Base-by-base conservation (phyloP, 495 filamentous ascomycete genomes). In the Hypomontagnella monticulosa region DNA sequence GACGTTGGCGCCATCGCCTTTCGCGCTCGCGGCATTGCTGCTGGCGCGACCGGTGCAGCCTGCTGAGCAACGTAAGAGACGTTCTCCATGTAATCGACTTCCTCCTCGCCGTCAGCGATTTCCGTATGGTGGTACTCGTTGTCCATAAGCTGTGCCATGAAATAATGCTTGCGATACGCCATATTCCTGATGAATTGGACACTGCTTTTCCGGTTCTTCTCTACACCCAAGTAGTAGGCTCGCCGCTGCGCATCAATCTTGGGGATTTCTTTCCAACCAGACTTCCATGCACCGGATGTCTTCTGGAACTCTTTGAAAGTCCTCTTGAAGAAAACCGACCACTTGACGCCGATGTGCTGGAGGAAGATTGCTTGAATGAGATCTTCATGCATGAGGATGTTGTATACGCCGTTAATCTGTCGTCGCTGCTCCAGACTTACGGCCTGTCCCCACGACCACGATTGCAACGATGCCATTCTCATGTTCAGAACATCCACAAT, bases 401-500 rank as follows among this genome's bases (percentile, higher is more conserved):
- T 81, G 53, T 85, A 86, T 51, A 83, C 81, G 0, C 87, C 87
- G 58, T 85, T 89, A 32, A 91, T 74, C 54, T 89, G 83, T 10
- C 86, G 81, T 27, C 85, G 79, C 78, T 87, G 83, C 50, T 89
- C 86, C 1, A 91, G 54, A 0, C 79, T 75, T 5, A 91, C 73
- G 4, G 78, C 81, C 0, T 71, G 53, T 6, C 80, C 80, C 88
- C 87, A 91, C n/a, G 73, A 72, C 88, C 88, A 91, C 16, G 75
- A 81, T 0, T 83, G 76, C 10, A 90, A 68, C 3, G 84, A 75
- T 0, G 84, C 78, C 42, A 89, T 80, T 10, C 88, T 78, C 85
- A 91, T 88, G 63, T 89, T 91, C 40, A 91, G 72, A 12, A 91
- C 87, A 69, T 91, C 87, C 1, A 81, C 81, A 4, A 91, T 80